Evolutionary conservation across 2,329 filamentous ascomycete species (phyloP).

Genomic region (Chaetothyriales sp.): DNA sequence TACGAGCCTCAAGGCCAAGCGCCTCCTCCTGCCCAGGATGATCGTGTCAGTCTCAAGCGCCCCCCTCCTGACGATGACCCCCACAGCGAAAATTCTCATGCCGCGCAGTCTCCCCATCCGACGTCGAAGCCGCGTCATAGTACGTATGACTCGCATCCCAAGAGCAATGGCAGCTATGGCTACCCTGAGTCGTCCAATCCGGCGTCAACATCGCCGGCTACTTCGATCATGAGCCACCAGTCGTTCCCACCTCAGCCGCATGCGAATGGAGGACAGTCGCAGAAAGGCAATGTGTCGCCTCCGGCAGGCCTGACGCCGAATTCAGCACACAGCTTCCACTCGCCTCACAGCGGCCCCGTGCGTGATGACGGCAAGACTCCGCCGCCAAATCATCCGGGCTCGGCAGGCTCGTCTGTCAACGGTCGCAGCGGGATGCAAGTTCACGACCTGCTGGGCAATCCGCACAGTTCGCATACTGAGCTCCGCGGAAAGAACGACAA

Average conservation of each 20-base stretch:
- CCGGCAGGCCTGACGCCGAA: constrained; percentile 24
- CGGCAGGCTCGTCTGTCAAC: constrained; percentile 20
- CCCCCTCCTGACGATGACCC: constrained; percentile 18
- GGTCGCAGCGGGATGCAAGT: constrained; percentile 31
- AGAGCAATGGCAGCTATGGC: constrained; percentile 24
- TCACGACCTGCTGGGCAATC: constrained; percentile 32
- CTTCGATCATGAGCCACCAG: constrained; percentile 29
- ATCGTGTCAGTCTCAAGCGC: constrained; percentile 31
- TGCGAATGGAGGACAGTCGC: constrained; percentile 17
- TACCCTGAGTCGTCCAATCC: constrained; percentile 34
- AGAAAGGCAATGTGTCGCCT: constrained; percentile 15
- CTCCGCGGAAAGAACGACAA: constrained; percentile 33
- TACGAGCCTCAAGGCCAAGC: constrained; percentile 24
- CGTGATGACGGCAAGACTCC: constrained; percentile 24
- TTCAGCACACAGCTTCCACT: constrained; percentile 29
- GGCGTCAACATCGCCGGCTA: constrained; percentile 32
- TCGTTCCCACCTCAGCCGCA: constrained; percentile 27
- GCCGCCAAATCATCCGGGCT: constrained; percentile 24
- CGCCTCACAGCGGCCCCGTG: constrained; percentile 23
- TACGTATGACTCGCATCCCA: constrained; percentile 27
- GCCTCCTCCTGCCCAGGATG: constrained; percentile 24
- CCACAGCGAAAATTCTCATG: constrained; percentile 19
- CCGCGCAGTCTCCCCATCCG: constrained; percentile 22
- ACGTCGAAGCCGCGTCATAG: constrained; percentile 24
- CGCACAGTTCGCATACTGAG: constrained; percentile 9